Evolutionary conservation across 345 rosid species (phyloP), one percentile per base, ranked within the genome.

Genomic region (Chamaenerion angustifolium): DNA sequence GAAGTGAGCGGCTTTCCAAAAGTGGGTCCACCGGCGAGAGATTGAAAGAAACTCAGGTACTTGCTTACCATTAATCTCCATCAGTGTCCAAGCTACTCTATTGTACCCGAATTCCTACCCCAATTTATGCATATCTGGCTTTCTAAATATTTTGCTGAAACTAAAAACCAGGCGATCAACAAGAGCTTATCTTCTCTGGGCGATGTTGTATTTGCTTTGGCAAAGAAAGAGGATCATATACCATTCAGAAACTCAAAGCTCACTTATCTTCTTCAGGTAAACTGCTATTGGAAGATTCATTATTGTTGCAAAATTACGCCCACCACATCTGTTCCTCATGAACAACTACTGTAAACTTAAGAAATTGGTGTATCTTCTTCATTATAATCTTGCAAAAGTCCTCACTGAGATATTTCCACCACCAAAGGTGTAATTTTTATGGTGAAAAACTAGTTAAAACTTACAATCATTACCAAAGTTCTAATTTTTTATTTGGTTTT

Each of bases 1-100:
- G 98, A 52, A 92, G 98, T 46, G 98, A 92, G 68, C 96, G 98
- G 16, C 89, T 92, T 47, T 82, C 93, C 0, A 92, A 78, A 78
- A 92, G 98, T 62, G 95, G 98, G 21, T 92, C 98, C 27, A 83
- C 98, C 0, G 98, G 98, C 44, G 96, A 92, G 52, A 70, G 98
- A 35, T 71, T 92, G 49, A 86, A 71, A 75, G 98, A 92, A 79
- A 92, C 98, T 62, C 98, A 87, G 59, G 98, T 92, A 76, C 15
- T 35, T 35, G 37, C 13, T 10, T 14, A 16, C 10, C 23, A n/a
- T 55, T 27, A 37, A 53, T 40, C 45, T 37, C 45, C 11, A 37
- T 51, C 50, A 49, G 47, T 27, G 8, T 16, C 48, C 43, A 53
- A 11, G 41, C 41, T 40, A 11, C 40, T 14, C 50, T 44, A 14